Base-by-base conservation (phyloP, 2,329 filamentous ascomycete genomes). In the Bipolaris bicolor region DNA sequence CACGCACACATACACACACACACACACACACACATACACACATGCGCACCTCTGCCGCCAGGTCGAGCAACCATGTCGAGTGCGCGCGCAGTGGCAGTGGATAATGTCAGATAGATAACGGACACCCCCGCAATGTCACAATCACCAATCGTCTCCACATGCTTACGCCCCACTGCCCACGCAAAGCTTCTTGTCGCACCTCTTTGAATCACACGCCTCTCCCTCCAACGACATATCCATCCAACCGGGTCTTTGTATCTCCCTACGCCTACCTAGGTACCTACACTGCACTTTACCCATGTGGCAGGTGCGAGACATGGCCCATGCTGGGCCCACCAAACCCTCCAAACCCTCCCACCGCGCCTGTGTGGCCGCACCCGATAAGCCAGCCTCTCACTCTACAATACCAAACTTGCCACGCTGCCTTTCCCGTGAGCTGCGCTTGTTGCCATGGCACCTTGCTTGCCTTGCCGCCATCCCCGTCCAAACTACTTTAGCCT, bases 131-230 rank as follows among this genome's bases (percentile, higher is more conserved):
- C 51, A 40, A 33, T 39, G 15, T 2, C 33, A 36, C 39, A 43
- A 22, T 22, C 39, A 56, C 36, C 52, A 41, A 43, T 57, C 41
- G 33, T 37, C 49, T 47, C 36, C 46, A 46, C 41, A 34, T 10
- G 44, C 33, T 39, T 36, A 39, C 57, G 55, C 52, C 55, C 48
- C 49, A 51, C 61, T 50, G 60, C 49, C 50, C 24, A 41, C 51
- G 29, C 24, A 43, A 67, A 52, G 59, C 64, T 64, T 60, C 61
- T 44, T 46, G 45, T 47, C 40, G 40, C 46, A 53, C 34, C 52
- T 58, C 57, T 45, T 46, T 40, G 40, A 55, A 48, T 54, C 55
- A 59, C 48, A 58, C 48, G 58, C 34, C 34, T 49, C 50, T 40
- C 40, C 51, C 31, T 53, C 52, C 56, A 37, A 57, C 49, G 56